phyloP scores from a whole-genome alignment of 2,329 filamentous ascomycete genomes.

The Cercospora nicotianae region DNA sequence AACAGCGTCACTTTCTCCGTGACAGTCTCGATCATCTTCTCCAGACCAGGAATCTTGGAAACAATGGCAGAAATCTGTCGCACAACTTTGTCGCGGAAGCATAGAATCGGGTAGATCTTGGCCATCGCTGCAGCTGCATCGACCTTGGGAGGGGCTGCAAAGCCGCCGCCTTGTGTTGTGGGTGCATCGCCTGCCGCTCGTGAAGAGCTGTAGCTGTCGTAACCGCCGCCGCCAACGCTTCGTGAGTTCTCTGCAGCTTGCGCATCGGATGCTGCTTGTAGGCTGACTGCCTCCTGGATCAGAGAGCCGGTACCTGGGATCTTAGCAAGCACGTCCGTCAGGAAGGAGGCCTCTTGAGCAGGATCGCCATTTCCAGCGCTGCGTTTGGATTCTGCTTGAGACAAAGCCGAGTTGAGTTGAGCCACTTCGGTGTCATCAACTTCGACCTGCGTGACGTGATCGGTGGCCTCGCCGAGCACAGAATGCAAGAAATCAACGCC shows the following conservation, averaged over 20 bases:
- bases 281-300: constrained; percentile 47
- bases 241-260: constrained; percentile 24
- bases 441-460: constrained; percentile 52
- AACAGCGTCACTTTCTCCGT: constrained; percentile 91
- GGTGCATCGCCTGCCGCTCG: constrained; percentile 20
- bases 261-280: constrained; percentile 51
- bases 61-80: constrained; percentile 81
- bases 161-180: constrained; percentile 42
- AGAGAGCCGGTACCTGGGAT: constrained; percentile 62
- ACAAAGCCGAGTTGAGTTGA: constrained; percentile 48
- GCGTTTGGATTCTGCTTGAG: constrained; percentile 42
- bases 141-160: constrained; percentile 28
- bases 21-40: constrained; percentile 87
- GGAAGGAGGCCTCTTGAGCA: constrained; percentile 37
- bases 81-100: constrained; percentile 92
- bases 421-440: constrained; percentile 51
- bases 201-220: constrained; percentile 24
- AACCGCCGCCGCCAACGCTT: constrained; percentile 21
- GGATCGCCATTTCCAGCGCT: constrained; percentile 36
- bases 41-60: constrained; percentile 87
- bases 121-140: constrained; percentile 40
- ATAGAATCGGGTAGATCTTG: constrained; percentile 90
- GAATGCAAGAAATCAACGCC: constrained; percentile 54
- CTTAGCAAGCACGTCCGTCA: constrained; percentile 72
- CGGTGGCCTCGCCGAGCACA: constrained; percentile 52